Conservation (phyloP, 2,329 filamentous ascomycete species). For the Gaeumannomyces sp. region DNA sequence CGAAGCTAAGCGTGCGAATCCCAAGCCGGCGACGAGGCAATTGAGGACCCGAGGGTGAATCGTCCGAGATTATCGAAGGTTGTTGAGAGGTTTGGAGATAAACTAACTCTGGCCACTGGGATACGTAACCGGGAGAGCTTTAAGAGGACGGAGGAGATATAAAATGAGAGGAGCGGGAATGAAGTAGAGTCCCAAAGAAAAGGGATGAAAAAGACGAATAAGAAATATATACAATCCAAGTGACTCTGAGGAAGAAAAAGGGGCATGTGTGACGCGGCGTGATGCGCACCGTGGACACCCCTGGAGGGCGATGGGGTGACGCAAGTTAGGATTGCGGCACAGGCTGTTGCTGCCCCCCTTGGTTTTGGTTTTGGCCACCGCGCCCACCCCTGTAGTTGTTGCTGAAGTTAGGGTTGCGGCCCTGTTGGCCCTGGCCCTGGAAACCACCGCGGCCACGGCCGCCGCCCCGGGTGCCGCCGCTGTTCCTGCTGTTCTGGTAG, state of each 20-base stretch:
- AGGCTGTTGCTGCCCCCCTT: slow-evolving; percentile 7
- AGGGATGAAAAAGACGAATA: slow-evolving; percentile 9
- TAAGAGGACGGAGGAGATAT: background rate
- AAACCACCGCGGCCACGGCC: slow-evolving; percentile 20
- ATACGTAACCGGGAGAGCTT: background rate
- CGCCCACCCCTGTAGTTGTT: slow-evolving; percentile 10
- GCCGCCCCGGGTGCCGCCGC: slow-evolving; percentile 17
- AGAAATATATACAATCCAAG: slow-evolving; percentile 20
- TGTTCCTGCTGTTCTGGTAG: slow-evolving; percentile 24
- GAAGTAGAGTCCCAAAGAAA: background rate
- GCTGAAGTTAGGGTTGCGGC: slow-evolving; percentile 12
- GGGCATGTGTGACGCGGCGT: background rate
- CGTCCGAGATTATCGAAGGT: background rate
- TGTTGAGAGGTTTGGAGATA: background rate
- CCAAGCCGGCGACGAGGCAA: background rate
- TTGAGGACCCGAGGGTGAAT: background rate
- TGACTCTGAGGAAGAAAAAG: slow-evolving; percentile 8
- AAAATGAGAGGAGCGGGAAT: background rate
- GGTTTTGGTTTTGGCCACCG: slow-evolving; percentile 5
- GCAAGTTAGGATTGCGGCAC: slow-evolving; percentile 4
- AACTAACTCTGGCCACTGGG: background rate
- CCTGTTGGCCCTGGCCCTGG: slow-evolving; percentile 27
- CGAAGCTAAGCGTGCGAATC: background rate
- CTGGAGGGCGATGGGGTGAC: background rate
- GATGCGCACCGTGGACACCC: slow-evolving; percentile 4